Evolutionary conservation across 129 eudicot species (phyloP).

Genomic region (Tagetes patula): DNA sequence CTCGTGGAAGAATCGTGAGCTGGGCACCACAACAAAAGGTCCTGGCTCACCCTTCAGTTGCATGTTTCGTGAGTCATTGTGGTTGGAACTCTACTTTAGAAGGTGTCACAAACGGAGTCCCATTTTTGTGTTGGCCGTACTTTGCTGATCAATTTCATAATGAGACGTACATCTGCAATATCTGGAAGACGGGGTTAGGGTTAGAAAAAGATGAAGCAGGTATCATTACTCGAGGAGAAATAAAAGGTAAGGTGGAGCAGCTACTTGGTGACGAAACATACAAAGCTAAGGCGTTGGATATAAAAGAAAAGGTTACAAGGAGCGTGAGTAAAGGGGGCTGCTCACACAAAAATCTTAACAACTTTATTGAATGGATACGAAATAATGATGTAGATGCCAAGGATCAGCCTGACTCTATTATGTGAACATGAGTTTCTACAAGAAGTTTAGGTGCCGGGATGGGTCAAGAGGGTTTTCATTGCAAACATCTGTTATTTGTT

Average conservation of each 20-base stretch:
- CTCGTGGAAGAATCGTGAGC: conserved; percentile 38
- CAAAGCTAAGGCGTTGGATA: conserved; percentile 36
- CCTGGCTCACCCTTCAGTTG: conserved; percentile 53
- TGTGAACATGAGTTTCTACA: too few species aligned
- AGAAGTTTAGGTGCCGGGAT: too few species aligned
- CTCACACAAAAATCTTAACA: conserved; percentile 40
- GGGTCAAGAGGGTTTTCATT: too few species aligned
- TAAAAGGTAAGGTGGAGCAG: conserved; percentile 43
- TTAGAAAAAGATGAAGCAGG: conserved; percentile 45
- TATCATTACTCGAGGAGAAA: conserved; percentile 40
- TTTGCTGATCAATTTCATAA: conserved; percentile 57
- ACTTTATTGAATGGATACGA: conserved; percentile 44
- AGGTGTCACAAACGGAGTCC: conserved; percentile 54
- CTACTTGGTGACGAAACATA: conserved; percentile 31
- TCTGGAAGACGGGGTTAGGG: conserved; percentile 53
- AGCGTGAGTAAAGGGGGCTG: conserved; percentile 30
- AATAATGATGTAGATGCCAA: not conserved
- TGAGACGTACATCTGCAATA: conserved; percentile 48
- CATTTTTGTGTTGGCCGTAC: conserved; percentile 73
- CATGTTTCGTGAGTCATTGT: conserved; percentile 56
- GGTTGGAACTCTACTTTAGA: conserved; percentile 72
- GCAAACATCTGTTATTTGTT: too few species aligned
- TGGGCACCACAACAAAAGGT: conserved; percentile 70
- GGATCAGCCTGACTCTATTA: too few species aligned
- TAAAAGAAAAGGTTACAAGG: conserved; percentile 18